Evolutionary conservation across 495 filamentous ascomycete genomes (phyloP), one percentile per base, ranked within the genome.

Genomic region (Parathielavia appendiculata): DNA sequence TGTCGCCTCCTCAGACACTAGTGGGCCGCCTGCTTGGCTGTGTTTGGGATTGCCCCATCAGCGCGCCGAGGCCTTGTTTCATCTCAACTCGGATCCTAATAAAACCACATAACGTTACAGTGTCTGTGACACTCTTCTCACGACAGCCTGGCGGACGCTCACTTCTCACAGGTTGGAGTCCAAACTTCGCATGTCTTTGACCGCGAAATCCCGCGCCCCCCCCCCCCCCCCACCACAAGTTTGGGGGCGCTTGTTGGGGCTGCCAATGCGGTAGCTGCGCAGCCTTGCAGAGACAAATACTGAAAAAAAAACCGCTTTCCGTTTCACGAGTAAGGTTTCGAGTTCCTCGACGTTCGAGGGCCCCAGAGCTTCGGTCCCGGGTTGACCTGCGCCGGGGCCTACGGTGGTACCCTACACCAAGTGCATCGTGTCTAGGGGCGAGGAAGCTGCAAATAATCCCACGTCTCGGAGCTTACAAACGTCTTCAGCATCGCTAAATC

Each of bases 41-140:
- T 56, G 68, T 75, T 73, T 74, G 63, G 65, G 60, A 65, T 61
- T 64, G 53, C 51, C 62, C 57, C 54, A 58, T 58, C 59, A 62
- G 60, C 60, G 66, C 67, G 60, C 55, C 59, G 70, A 65, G 59
- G 62, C 60, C 61, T 50, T 67, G 72, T 75, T 75, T 74, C 75
- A 75, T 66, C 60, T 66, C 63, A 54, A 16, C 59, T 3, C 3
- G 26, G 65, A 58, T 62, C 45, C 43, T 53, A 53, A 59, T 49
- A 48, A 34, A 60, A 53, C 23, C 32, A 20, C 43, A n/a, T 39
- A 30, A 30, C 26, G 26, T 6, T 30, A 30, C 61, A 63, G 59
- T 48, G 63, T 48, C 60, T 60, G 41, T 62, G 62, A 63, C 67
- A 60, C 48, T 43, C 30, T 49, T 57, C 44, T 50, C 35, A 48